Conservation (phyloP, 352 stramenopile genomes). For the Pseudoperonospora humuli region DNA sequence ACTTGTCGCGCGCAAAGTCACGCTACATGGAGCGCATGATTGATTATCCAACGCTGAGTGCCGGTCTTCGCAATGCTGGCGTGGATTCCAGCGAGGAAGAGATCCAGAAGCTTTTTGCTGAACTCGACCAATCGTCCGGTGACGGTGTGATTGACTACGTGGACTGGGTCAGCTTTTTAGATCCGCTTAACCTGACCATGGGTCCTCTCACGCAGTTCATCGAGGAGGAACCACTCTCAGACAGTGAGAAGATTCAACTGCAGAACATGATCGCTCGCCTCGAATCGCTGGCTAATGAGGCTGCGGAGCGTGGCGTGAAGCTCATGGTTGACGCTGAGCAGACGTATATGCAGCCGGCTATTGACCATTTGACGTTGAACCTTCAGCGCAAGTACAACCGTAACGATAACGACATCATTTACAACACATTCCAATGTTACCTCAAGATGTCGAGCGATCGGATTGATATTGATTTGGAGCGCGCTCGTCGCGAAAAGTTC, state of each 20-base stretch:
- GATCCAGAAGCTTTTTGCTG: slow-evolving; percentile 52
- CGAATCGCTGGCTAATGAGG: slow-evolving; percentile 65
- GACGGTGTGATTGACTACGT: slow-evolving; percentile 91
- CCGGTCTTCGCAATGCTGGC: slow-evolving; percentile 60
- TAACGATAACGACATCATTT: slow-evolving; percentile 83
- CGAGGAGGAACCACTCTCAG: slow-evolving; percentile 63
- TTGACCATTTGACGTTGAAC: slow-evolving; percentile 90
- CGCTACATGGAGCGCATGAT: slow-evolving; percentile 75
- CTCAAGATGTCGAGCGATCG: slow-evolving; percentile 88
- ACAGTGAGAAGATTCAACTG: slow-evolving; percentile 86
- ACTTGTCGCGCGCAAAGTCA: slow-evolving; percentile 75
- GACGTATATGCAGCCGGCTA: slow-evolving; percentile 95
- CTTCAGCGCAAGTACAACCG: slow-evolving; percentile 89
- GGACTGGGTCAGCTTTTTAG: slow-evolving; percentile 91
- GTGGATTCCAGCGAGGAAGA: slow-evolving; percentile 57
- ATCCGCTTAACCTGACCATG: slow-evolving; percentile 87
- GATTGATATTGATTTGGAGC: slow-evolving; percentile 89
- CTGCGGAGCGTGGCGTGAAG: slow-evolving; percentile 69
- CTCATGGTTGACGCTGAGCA: slow-evolving; percentile 98
- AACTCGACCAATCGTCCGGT: slow-evolving; percentile 51
- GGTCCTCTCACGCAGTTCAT: slow-evolving; percentile 85
- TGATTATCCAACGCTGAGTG: slow-evolving; percentile 69
- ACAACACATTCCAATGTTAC: slow-evolving; percentile 99
- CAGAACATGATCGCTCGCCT: slow-evolving; percentile 86
- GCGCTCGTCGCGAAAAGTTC: slow-evolving; percentile 87